Conservation (phyloP, 2,329 filamentous ascomycete genomes). For the Pestalotiopsis sp. region DNA sequence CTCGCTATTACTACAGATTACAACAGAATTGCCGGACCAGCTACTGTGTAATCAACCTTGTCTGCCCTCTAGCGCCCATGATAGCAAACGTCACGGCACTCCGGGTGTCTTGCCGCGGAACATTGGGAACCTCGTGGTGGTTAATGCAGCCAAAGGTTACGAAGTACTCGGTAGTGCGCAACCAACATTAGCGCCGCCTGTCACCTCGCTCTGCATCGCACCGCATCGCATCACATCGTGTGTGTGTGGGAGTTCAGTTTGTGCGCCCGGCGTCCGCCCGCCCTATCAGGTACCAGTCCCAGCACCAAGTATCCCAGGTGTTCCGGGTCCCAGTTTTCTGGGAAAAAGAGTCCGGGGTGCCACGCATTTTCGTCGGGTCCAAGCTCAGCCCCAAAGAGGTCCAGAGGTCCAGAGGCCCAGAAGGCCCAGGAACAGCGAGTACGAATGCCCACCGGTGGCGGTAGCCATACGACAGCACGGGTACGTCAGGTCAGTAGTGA, state of each 20-base stretch:
- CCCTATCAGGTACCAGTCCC: background rate
- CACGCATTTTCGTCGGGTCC: conserved; percentile 7
- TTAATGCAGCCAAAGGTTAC: background rate
- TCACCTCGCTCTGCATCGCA: background rate
- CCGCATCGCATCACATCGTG: background rate
- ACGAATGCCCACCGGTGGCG: too few relatives aligned
- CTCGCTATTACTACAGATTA: background rate
- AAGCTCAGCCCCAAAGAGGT: background rate
- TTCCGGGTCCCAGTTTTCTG: conserved; percentile 12
- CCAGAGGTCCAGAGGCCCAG: background rate
- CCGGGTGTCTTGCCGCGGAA: background rate
- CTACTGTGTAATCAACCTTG: background rate
- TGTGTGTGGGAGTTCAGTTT: background rate
- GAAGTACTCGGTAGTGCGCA: background rate
- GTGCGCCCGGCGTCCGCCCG: background rate
- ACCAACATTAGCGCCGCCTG: background rate
- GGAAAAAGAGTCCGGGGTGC: conserved; percentile 13
- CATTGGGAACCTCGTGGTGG: background rate
- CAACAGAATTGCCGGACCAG: background rate
- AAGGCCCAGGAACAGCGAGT: background rate
- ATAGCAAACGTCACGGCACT: background rate
- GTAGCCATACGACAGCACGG: too few relatives aligned
- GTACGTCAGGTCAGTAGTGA: too few relatives aligned
- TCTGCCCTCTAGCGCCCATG: background rate
- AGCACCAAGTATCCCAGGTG: background rate